Evolutionary conservation across 2,329 filamentous ascomycete genomes (phyloP).

Genomic region (Talaromyces albobiverticillius): DNA sequence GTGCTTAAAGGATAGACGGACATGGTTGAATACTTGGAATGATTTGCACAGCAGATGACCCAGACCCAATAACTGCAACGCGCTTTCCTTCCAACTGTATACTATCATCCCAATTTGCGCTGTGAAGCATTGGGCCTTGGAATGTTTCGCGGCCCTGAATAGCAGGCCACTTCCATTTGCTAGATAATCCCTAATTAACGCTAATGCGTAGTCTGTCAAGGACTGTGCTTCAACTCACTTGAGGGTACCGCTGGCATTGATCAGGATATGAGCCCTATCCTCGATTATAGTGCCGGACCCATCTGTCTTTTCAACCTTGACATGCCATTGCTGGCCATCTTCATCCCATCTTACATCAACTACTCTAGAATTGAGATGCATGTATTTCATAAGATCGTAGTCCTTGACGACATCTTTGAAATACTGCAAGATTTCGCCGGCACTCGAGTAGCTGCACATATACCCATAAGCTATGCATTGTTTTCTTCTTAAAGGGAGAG

Average conservation of each 20-base stretch:
- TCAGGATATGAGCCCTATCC: constrained; percentile 21
- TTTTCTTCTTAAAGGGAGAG: neutral
- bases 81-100: constrained; percentile 8
- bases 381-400: constrained; percentile 25
- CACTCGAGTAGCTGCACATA: constrained; percentile 23
- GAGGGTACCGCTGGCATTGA: constrained; percentile 29
- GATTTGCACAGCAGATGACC: constrained; percentile 22
- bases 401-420: constrained; percentile 23
- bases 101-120: constrained; percentile 32
- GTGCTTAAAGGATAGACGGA: neutral
- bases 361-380: constrained; percentile 24
- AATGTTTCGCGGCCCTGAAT: constrained; percentile 43
- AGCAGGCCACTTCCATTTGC: constrained; percentile 39
- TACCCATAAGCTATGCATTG: neutral
- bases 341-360: constrained; percentile 27
- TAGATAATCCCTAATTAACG: neutral
- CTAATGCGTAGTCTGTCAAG: no score
- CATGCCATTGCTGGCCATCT: constrained; percentile 24
- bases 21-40: neutral
- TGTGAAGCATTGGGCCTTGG: constrained; percentile 38
- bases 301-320: constrained; percentile 19
- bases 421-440: constrained; percentile 26
- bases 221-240: constrained; percentile 16
- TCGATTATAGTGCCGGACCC: constrained; percentile 9
- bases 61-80: constrained; percentile 3